Conservation (phyloP, 441 rosid species). For the Iberis amara region DNA sequence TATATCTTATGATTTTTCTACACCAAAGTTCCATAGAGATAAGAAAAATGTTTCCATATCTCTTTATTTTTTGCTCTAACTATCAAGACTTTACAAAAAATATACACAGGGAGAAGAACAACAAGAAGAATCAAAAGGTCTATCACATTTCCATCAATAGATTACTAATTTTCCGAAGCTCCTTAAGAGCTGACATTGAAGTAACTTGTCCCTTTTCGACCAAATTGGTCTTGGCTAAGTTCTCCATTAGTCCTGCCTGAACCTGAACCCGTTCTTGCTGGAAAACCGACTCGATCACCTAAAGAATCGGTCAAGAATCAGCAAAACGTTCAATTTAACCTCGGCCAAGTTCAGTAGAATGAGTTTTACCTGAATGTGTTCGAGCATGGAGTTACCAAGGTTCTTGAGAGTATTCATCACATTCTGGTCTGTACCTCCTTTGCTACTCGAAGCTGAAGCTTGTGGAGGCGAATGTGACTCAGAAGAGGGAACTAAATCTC, state of each 20-base stretch:
- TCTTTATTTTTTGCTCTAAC: too few species aligned
- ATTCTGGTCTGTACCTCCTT: conserved; percentile 63
- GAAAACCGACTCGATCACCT: conserved; percentile 85
- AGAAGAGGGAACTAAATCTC: conserved; percentile 21
- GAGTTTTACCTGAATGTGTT: conserved; percentile 76
- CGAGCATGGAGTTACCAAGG: conserved; percentile 86
- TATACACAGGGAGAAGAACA: too few species aligned
- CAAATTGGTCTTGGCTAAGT: conserved; percentile 56
- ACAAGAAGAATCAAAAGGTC: conserved; percentile 2
- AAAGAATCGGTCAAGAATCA: conserved; percentile 15
- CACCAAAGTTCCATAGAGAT: too few species aligned
- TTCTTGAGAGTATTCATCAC: conserved; percentile 58
- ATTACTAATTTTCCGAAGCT: conserved; percentile 92
- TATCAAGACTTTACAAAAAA: too few species aligned
- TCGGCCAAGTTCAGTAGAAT: background rate
- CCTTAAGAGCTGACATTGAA: conserved; percentile 74
- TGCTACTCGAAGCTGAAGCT: conserved; percentile 35
- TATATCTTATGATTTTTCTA: too few species aligned
- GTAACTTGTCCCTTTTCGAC: conserved; percentile 85
- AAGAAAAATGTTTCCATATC: too few species aligned
- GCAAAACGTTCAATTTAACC: background rate
- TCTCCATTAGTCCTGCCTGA: conserved; percentile 47
- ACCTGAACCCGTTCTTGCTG: conserved; percentile 79
- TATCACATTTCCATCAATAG: conserved; percentile 75
- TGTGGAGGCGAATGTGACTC: conserved; percentile 33